Base-by-base conservation (phyloP, 345 rosid genomes). In the Eucalyptus virginea region DNA sequence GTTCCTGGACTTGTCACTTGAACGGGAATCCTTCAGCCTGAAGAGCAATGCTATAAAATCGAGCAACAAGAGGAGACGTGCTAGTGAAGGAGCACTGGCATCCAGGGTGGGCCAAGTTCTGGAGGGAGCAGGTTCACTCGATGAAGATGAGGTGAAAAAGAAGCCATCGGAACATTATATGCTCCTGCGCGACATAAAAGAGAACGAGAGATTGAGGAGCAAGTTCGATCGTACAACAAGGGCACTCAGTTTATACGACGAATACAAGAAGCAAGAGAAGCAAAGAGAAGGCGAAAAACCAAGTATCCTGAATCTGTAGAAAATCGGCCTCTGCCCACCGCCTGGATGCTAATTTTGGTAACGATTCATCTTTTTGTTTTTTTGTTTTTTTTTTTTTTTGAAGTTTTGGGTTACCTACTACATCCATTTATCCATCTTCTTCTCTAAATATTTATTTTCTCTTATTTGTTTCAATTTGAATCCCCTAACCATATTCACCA, bases 11-110 rank as follows among this genome's bases (percentile, higher is more conserved):
- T 90, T 93, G 86, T 94, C 96, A 13, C 94, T 95, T 11, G 95
- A 91, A 40, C 89, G 88, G 32, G 97, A 96, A 89, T 88, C 96
- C 15, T 96, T 95, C 90, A 92, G 89, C 91, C 90, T 88, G 18
- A 92, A 89, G 89, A 49, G 67, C 42, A 86, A 69, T 9, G 90
- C 92, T 87, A 44, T 89, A 87, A 94, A 94, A 88, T 51, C 93
- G 45, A 94, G 89, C 89, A 92, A 62, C 93, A 98, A 95, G 94
- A 91, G 94, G 93, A 96, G 92, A 90, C 92, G 93, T 91, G 95
- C 87, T 50, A 90, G 81, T 34, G 89, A 45, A 28, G 86, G 89
- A 23, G 90, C 91, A 4, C 49, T 48, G 51, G 86, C 58, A 37
- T 56, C 89, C 28, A 69, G 52, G 30, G 67, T 54, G 0, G 90